Evolutionary conservation across 139 green algal genomes (phyloP).

Genomic region (Bryopsis sp.): DNA sequence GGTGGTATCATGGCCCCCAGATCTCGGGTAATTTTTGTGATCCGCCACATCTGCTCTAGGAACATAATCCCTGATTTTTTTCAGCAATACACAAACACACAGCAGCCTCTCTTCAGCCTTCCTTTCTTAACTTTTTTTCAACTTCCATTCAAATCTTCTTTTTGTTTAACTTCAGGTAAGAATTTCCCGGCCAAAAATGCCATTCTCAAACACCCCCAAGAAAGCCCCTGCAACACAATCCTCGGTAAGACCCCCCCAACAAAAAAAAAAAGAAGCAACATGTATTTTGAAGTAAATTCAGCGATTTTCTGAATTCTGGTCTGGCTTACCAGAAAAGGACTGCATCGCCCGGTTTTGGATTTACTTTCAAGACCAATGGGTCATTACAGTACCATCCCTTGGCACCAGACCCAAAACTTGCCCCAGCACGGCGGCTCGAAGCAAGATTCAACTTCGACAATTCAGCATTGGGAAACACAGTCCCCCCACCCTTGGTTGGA

Average conservation of each 20-base stretch:
- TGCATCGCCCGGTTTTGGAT: constrained; percentile 19
- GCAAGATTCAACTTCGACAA: neutral
- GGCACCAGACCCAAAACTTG: neutral
- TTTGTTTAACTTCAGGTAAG: too few species aligned
- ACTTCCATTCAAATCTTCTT: too few species aligned
- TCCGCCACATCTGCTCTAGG: constrained; percentile 15
- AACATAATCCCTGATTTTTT: constrained; percentile 31
- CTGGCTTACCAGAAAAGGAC: constrained; percentile 34
- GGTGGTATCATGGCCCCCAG: constrained; percentile 13
- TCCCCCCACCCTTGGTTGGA: neutral
- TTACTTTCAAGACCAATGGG: constrained; percentile 19
- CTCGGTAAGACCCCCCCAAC: neutral
- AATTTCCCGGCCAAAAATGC: too few species aligned
- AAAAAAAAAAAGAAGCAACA: neutral
- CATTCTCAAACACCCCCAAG: too few species aligned
- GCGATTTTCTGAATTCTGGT: too few species aligned
- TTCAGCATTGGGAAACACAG: constrained; percentile 8
- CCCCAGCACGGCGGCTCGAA: neutral
- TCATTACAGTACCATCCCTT: neutral
- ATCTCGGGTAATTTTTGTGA: constrained; percentile 9
- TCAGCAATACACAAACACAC: too few species aligned
- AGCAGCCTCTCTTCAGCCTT: too few species aligned
- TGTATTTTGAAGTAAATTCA: neutral
- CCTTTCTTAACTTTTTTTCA: too few species aligned
- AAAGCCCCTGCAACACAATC: too few species aligned